Conservation (phyloP, 2,329 filamentous ascomycete species). For the Phyllachora maydis region DNA sequence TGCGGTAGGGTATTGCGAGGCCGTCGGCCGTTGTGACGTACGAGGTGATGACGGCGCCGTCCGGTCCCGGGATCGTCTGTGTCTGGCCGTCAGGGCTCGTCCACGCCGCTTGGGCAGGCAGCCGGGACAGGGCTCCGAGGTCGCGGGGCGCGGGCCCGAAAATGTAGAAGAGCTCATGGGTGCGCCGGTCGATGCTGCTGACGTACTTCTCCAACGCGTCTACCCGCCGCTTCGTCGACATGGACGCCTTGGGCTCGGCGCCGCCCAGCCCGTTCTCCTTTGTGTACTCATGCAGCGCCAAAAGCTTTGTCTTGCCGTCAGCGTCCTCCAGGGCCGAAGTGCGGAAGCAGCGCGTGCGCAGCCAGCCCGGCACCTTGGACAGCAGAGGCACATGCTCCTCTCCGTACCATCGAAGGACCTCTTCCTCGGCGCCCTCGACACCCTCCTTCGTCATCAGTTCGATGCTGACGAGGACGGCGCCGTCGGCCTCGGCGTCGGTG, state of each 20-base stretch:
- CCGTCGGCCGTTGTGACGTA: slow-evolving; percentile 49
- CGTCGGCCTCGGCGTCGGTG: slow-evolving; percentile 34
- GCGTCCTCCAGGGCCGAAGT: slow-evolving; percentile 45
- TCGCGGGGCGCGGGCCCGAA: slow-evolving; percentile 60
- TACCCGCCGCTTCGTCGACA: slow-evolving; percentile 37
- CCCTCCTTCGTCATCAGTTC: slow-evolving; percentile 28
- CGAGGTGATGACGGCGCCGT: slow-evolving; percentile 41
- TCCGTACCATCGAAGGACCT: slow-evolving; percentile 47
- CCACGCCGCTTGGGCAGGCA: slow-evolving; percentile 25
- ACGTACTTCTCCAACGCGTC: slow-evolving; percentile 39
- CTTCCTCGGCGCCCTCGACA: slow-evolving; percentile 25
- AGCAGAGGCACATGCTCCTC: slow-evolving; percentile 58
- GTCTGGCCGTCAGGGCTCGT: slow-evolving; percentile 33
- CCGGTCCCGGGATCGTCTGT: slow-evolving; percentile 25
- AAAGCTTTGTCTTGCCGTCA: slow-evolving; percentile 30
- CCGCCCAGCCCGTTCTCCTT: slow-evolving; percentile 46
- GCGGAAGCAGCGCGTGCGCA: slow-evolving; percentile 49
- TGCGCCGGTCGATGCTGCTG: slow-evolving; percentile 31
- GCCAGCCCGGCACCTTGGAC: slow-evolving; percentile 58
- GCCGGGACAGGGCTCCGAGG: slow-evolving; percentile 30
- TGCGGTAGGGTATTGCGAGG: slow-evolving; percentile 47
- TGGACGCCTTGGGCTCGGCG: slow-evolving; percentile 39
- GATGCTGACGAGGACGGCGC: slow-evolving; percentile 40
- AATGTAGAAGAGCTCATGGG: slow-evolving; percentile 56
- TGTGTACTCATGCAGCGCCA: slow-evolving; percentile 55